Conservation (phyloP, 23 red algal genomes). For the Pyropia yezoensis region DNA sequence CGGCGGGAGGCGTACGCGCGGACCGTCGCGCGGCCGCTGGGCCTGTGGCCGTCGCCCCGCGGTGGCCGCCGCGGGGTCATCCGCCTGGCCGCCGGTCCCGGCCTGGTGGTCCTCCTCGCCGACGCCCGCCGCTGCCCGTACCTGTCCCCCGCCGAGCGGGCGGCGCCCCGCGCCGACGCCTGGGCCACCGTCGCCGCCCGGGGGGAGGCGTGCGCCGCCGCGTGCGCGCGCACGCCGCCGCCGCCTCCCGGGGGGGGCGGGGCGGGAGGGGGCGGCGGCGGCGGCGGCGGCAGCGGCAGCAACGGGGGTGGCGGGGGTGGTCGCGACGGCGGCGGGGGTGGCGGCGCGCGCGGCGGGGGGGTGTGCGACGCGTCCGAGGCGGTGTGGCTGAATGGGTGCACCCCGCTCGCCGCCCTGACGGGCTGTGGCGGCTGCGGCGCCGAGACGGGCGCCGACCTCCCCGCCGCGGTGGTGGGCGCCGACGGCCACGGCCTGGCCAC, state of each 20-base stretch:
- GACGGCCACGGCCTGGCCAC: conserved; percentile 14
- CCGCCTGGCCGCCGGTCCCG: background rate
- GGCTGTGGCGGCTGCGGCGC: conserved; percentile 23
- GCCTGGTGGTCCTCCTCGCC: background rate
- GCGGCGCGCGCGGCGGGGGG: too few species aligned
- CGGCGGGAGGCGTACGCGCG: background rate
- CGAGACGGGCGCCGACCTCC: conserved; percentile 36
- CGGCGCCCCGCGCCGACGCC: background rate
- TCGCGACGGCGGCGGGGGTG: too few species aligned
- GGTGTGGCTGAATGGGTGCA: conserved; percentile 17
- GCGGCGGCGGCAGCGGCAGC: too few species aligned
- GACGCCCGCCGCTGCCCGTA: background rate
- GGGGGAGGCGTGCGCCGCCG: too few species aligned
- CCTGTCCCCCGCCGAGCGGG: background rate
- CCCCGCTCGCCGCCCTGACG: conserved; percentile 1
- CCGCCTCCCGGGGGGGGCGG: too few species aligned
- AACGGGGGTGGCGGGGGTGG: too few species aligned
- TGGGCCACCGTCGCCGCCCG: too few species aligned
- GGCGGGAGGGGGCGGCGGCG: too few species aligned
- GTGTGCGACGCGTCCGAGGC: conserved; percentile 8
- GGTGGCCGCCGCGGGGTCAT: background rate
- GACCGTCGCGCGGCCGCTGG: background rate
- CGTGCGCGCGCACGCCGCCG: too few species aligned
- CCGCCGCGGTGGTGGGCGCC: conserved; percentile 8
- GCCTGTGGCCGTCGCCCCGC: background rate